Percentiles rank a stretch among this genome's conserved stretches.
Evolutionary conservation across 257 asterid genomes (phyloP).

Genomic region (Nicotiana benthamiana): DNA sequence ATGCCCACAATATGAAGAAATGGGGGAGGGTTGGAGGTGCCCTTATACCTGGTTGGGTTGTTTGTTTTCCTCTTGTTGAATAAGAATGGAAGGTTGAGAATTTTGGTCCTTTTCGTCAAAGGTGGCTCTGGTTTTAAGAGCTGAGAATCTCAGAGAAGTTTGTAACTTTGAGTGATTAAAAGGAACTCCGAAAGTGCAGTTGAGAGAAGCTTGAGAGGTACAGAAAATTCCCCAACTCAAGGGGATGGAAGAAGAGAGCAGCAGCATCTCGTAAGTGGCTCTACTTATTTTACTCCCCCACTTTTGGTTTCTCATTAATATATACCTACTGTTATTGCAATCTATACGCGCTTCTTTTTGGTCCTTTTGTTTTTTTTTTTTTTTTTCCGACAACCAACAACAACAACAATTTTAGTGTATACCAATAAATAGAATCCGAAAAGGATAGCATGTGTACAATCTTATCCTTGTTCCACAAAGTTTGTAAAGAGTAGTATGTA

Average conservation of each 20-base stretch:
- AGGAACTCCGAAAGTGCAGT: constrained; percentile 10
- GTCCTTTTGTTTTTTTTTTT: background rate
- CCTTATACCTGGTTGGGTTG: constrained; percentile 32
- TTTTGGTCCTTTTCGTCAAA: constrained; percentile 29
- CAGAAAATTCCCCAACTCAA: constrained; percentile 15
- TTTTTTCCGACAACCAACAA: too few species aligned
- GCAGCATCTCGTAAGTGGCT: constrained; percentile 1
- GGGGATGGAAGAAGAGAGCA: constrained; percentile 13
- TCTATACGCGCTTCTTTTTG: background rate
- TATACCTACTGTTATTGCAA: background rate
- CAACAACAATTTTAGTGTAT: too few species aligned
- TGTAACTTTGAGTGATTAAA: background rate
- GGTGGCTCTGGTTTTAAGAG: constrained; percentile 22
- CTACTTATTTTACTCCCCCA: background rate
- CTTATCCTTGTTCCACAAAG: too few species aligned
- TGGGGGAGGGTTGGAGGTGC: too few species aligned
- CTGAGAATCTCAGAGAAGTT: constrained; percentile 17
- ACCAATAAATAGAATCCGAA: too few species aligned
- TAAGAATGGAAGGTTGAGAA: constrained; percentile 25
- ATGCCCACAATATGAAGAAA: too few species aligned
- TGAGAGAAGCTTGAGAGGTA: constrained; percentile 20
- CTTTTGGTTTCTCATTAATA: background rate
- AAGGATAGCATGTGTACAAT: too few species aligned
- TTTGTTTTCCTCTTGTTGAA: constrained; percentile 20
- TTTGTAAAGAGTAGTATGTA: too few species aligned